Evolutionary conservation across 352 stramenopile genomes (phyloP).

Genomic region (Pythium guiyangense): DNA sequence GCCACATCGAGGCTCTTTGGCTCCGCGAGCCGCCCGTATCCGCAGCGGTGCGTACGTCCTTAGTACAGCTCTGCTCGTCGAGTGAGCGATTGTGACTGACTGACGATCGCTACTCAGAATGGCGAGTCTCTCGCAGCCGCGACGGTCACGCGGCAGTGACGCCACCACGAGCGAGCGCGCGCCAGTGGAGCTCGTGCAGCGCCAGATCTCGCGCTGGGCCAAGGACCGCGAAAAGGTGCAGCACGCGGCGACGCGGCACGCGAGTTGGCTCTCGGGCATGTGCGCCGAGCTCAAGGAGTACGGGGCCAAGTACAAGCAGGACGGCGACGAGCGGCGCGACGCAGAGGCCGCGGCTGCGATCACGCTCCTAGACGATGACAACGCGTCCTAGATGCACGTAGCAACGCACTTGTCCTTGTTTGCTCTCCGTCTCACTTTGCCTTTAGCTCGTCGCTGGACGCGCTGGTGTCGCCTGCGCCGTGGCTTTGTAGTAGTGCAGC

Average conservation of each 20-base stretch:
- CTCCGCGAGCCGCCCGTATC: slow-evolving; percentile 1
- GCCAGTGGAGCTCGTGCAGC: slow-evolving; percentile 29
- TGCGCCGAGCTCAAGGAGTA: slow-evolving; percentile 64
- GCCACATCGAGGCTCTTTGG: background rate
- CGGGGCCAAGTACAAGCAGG: slow-evolving; percentile 34
- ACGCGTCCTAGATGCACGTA: background rate
- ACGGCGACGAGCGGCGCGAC: slow-evolving; percentile 10
- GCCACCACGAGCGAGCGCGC: slow-evolving; percentile 11
- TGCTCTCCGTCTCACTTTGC: background rate
- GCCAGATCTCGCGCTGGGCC: slow-evolving; percentile 58
- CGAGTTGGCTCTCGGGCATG: slow-evolving; percentile 54
- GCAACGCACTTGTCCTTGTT: background rate
- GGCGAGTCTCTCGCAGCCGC: slow-evolving; percentile 8
- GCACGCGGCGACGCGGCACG: slow-evolving; percentile 50
- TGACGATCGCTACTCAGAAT: slow-evolving; percentile 4
- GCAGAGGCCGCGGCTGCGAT: slow-evolving; percentile 14
- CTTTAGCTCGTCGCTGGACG: slow-evolving; percentile 32
- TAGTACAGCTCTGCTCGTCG: background rate
- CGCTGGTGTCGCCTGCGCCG: slow-evolving; percentile 32
- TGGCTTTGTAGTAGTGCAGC: slow-evolving; percentile 59
- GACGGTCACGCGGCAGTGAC: background rate
- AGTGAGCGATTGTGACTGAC: background rate
- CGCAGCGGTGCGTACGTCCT: slow-evolving; percentile 1
- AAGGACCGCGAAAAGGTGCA: slow-evolving; percentile 55
- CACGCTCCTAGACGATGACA: slow-evolving; percentile 10